Conservation (phyloP, 768 basidiomycete genomes). For the Terana coerulea region DNA sequence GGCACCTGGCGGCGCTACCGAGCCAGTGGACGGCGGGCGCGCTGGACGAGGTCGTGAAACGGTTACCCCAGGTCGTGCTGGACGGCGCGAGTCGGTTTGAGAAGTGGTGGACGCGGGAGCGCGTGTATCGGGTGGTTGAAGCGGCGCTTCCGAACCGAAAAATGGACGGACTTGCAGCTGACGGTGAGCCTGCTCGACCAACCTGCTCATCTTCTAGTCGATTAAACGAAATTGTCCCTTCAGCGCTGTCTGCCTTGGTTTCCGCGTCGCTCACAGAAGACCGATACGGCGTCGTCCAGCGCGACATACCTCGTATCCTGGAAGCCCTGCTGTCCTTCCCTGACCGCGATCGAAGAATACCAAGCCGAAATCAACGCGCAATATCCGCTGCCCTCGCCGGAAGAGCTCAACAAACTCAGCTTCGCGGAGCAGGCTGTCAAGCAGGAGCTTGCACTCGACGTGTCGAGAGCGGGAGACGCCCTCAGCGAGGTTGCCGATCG, state of each 20-base stretch:
- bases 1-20: conserved; percentile 8
- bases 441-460: conserved; percentile 43
- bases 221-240: neutral
- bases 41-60: conserved; percentile 17
- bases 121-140: conserved; percentile 50
- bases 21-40: conserved; percentile 13
- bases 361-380: conserved; percentile 46
- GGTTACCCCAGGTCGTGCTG: conserved; percentile 30
- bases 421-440: conserved; percentile 33
- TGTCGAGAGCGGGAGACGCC: conserved; percentile 51
- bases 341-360: conserved; percentile 63
- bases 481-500: conserved; percentile 55
- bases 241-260: conserved; percentile 64
- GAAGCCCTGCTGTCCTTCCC: conserved; percentile 71
- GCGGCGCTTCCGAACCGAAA: conserved; percentile 56
- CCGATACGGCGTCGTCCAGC: conserved; percentile 77
- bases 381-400: conserved; percentile 34
- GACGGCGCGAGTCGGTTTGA: conserved; percentile 25
- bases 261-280: conserved; percentile 79
- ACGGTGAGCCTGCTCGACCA: conserved; percentile 58
- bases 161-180: conserved; percentile 56
- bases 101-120: conserved; percentile 56
- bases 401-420: conserved; percentile 28
- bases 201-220: neutral
- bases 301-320: conserved; percentile 78